These are phyloP conservation scores for Lasiosphaeria ovina DNA, from an alignment of 495 filamentous ascomycete genomes.

Conservation along the genomic window DNA sequence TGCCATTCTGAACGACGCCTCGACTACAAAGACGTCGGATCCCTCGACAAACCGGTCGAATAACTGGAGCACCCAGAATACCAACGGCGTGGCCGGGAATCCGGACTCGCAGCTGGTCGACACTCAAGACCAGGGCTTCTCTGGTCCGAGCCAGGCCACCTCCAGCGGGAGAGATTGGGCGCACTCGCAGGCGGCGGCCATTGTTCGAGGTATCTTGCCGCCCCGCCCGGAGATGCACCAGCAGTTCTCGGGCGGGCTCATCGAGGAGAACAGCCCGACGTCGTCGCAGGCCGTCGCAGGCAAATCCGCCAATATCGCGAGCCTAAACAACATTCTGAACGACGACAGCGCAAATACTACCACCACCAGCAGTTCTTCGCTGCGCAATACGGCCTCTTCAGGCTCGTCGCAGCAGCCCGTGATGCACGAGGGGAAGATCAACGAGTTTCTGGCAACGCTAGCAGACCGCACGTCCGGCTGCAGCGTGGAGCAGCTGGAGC, in stretches of 20 bases:
- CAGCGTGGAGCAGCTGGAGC: constrained; percentile 91
- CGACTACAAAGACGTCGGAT: constrained; percentile 75
- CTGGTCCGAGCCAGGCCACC: constrained; percentile 25
- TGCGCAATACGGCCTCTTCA: constrained; percentile 32
- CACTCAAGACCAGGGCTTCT: constrained; percentile 47
- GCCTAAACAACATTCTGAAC: constrained; percentile 38
- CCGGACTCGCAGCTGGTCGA: constrained; percentile 54
- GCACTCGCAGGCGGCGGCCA: constrained; percentile 52
- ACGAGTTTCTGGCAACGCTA: constrained; percentile 57
- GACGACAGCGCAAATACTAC: constrained; percentile 13
- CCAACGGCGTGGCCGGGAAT: constrained; percentile 50
- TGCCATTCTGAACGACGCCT: constrained; percentile 80
- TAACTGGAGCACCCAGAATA: constrained; percentile 61
- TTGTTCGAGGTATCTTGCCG: constrained; percentile 39
- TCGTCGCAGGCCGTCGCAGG: constrained; percentile 30
- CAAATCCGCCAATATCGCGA: constrained; percentile 33
- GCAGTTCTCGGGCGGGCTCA: constrained; percentile 1
- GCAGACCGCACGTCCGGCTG: constrained; percentile 69
- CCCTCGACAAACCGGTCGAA: constrained; percentile 61
- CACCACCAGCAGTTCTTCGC: constrained; percentile 13
- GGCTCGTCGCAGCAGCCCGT: constrained; percentile 49
- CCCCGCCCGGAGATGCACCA: constrained; percentile 12
- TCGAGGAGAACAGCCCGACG: constrained; percentile 26
- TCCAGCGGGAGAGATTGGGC: constrained; percentile 45
- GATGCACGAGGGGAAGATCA: constrained; percentile 55